Percentiles rank a stretch among this genome's conserved stretches.
These are phyloP conservation scores for Lophium mytilinum DNA, from an alignment of 495 filamentous ascomycete genomes.

Conservation along the genomic window DNA sequence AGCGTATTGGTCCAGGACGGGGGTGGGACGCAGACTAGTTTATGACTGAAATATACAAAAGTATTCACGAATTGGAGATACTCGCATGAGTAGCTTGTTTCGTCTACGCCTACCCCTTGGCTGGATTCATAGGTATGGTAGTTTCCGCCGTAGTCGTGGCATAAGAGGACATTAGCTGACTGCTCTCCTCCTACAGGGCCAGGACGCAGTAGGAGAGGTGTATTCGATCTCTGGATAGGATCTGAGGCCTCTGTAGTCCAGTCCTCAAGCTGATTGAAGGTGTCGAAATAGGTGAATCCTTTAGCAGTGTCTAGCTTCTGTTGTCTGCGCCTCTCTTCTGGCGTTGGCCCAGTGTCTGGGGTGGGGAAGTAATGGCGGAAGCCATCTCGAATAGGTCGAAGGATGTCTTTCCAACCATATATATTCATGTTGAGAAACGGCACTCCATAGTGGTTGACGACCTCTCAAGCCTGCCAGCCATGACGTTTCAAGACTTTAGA, in stretches of 20 bases:
- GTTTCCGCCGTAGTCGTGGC: conserved; percentile 40
- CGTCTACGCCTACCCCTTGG: conserved; percentile 17
- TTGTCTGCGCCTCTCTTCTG: conserved; percentile 17
- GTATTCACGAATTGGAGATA: conserved; percentile 37
- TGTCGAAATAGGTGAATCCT: conserved; percentile 33
- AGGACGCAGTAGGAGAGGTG: conserved; percentile 30
- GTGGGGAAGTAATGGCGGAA: conserved; percentile 21
- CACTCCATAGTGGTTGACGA: no score
- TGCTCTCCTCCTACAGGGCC: background rate
- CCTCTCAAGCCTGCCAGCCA: no score
- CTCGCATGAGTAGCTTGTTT: conserved; percentile 32
- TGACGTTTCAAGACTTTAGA: no score
- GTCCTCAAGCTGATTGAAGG: conserved; percentile 31
- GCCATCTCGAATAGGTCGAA: conserved; percentile 26
- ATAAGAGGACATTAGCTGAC: conserved; percentile 29
- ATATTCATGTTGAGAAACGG: background rate
- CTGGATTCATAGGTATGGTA: conserved; percentile 37
- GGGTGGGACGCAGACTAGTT: conserved; percentile 39
- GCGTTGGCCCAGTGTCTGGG: conserved; percentile 19
- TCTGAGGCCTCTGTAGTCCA: conserved; percentile 34
- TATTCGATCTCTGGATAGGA: conserved; percentile 36
- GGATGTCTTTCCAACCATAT: conserved; percentile 25
- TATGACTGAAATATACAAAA: conserved; percentile 42
- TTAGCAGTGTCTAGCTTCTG: conserved; percentile 22
- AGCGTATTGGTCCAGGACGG: conserved; percentile 39